Evolutionary conservation across 768 basidiomycete genomes (phyloP).

Genomic region (Roridomyces roridus): DNA sequence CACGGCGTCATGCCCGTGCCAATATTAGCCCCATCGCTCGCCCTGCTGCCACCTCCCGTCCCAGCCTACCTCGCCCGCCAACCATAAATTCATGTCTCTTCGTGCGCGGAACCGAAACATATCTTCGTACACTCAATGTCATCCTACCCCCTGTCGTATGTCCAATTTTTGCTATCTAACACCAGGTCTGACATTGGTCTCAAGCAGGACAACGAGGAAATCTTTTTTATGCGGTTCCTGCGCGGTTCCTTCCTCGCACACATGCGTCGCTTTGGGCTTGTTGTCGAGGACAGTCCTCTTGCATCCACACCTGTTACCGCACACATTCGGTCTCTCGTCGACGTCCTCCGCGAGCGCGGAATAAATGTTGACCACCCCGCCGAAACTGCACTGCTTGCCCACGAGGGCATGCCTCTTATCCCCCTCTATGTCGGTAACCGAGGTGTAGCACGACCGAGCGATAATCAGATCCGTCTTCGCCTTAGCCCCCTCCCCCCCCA

Average conservation of each 20-base stretch:
- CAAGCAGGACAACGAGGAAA: no score
- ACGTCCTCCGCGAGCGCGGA: not conserved
- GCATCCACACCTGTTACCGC: not conserved
- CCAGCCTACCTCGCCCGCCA: no score
- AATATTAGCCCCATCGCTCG: no score
- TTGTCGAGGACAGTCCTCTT: not conserved
- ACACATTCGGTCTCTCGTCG: not conserved
- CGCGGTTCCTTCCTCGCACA: not conserved
- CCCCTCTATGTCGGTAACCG: not conserved
- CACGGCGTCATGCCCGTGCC: no score
- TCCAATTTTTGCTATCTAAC: not conserved
- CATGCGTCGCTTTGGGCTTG: not conserved
- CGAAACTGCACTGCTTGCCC: not conserved
- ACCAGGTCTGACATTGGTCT: not conserved
- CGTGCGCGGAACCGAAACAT: no score
- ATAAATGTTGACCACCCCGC: not conserved
- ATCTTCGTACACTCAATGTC: no score
- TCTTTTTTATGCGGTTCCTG: conserved; percentile 1
- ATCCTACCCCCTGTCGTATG: no score
- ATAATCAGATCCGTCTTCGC: conserved; percentile 6
- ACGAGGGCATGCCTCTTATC: conserved; percentile 1
- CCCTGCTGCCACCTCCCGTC: no score
- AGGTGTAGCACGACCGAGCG: conserved; percentile 2
- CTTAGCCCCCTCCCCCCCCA: not conserved
- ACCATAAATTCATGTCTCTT: no score